Evolutionary conservation across 1,284 basidiomycete genomes (phyloP).

Genomic region (Heterobasidion parviporum): DNA sequence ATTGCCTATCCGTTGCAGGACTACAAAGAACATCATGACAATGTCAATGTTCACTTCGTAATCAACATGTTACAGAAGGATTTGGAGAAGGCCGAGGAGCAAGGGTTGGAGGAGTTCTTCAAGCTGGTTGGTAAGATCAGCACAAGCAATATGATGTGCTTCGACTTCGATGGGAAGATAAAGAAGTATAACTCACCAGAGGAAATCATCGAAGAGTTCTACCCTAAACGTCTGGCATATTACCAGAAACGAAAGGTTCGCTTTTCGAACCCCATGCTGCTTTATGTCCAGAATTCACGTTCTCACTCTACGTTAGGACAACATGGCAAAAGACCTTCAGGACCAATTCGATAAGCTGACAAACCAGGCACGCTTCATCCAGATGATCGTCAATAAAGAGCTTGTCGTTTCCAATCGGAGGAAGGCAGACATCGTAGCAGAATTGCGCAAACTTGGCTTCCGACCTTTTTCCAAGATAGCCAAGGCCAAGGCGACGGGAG

Average conservation of each 20-base stretch:
- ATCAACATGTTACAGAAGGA: slow-evolving; percentile 78
- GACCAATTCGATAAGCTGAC: slow-evolving; percentile 77
- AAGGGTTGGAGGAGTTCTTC: slow-evolving; percentile 89
- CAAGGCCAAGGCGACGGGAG: slow-evolving; percentile 66
- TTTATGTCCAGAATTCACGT: background rate
- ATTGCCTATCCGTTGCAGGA: slow-evolving; percentile 45
- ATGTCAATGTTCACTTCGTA: slow-evolving; percentile 87
- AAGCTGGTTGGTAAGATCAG: slow-evolving; percentile 80
- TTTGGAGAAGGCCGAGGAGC: slow-evolving; percentile 80
- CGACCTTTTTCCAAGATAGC: slow-evolving; percentile 78
- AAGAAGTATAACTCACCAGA: slow-evolving; percentile 89
- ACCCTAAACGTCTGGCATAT: slow-evolving; percentile 80
- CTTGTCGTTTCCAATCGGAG: slow-evolving; percentile 92
- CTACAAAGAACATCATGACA: slow-evolving; percentile 95
- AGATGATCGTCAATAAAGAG: slow-evolving; percentile 90
- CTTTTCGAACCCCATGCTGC: background rate
- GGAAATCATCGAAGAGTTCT: slow-evolving; percentile 93
- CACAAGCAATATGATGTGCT: slow-evolving; percentile 98
- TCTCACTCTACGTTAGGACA: slow-evolving; percentile 46
- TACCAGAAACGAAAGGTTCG: slow-evolving; percentile 92
- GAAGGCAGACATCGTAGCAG: slow-evolving; percentile 79
- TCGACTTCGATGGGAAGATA: slow-evolving; percentile 95
- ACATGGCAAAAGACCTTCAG: slow-evolving; percentile 82
- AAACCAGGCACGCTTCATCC: slow-evolving; percentile 95
- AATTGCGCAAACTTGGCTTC: slow-evolving; percentile 83